Percentiles rank a stretch among this genome's conserved stretches.
Evolutionary conservation across 1,284 basidiomycete genomes (phyloP).

Genomic region (Anthracocystis setariae): DNA sequence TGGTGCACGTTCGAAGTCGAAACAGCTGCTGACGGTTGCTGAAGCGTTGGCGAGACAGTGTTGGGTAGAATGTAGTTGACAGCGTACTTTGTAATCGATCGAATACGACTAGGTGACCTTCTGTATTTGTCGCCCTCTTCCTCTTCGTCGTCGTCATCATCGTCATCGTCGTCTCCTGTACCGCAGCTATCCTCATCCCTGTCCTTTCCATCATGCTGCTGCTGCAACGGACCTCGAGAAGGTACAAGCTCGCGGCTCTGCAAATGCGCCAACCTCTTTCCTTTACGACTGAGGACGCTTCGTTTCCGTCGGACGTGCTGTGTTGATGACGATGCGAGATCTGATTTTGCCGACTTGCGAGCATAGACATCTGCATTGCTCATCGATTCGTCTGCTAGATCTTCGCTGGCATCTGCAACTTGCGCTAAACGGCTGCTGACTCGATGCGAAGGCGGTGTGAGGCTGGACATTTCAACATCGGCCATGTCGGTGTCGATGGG

Average conservation of each 20-base stretch:
- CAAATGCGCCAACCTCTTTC: constrained; percentile 41
- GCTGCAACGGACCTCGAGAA: constrained; percentile 5
- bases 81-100: constrained; percentile 50
- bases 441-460: constrained; percentile 42
- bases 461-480: constrained; percentile 52
- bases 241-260: constrained; percentile 37
- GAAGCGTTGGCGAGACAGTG: constrained; percentile 20
- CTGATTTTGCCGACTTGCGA: constrained; percentile 2
- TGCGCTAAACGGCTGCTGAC: constrained; percentile 6
- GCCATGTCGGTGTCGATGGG: constrained; percentile 28
- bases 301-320: constrained; percentile 30
- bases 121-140: constrained; percentile 20
- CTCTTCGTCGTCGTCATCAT: constrained; percentile 20
- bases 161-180: constrained; percentile 16
- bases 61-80: constrained; percentile 51
- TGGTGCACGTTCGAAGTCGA: constrained; percentile 16
- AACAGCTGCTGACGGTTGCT: constrained; percentile 5
- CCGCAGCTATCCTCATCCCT: constrained; percentile 23
- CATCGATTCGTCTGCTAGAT: constrained; percentile 39
- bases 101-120: constrained; percentile 34
- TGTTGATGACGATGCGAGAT: constrained; percentile 1
- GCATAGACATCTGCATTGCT: constrained; percentile 8
- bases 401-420: constrained; percentile 8
- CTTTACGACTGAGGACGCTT: constrained; percentile 46
- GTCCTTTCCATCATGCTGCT: not conserved